Percentiles rank a stretch among this genome's conserved stretches.
phyloP scores from a whole-genome alignment of 768 basidiomycete genomes.

The Rubroboletus satanas region DNA sequence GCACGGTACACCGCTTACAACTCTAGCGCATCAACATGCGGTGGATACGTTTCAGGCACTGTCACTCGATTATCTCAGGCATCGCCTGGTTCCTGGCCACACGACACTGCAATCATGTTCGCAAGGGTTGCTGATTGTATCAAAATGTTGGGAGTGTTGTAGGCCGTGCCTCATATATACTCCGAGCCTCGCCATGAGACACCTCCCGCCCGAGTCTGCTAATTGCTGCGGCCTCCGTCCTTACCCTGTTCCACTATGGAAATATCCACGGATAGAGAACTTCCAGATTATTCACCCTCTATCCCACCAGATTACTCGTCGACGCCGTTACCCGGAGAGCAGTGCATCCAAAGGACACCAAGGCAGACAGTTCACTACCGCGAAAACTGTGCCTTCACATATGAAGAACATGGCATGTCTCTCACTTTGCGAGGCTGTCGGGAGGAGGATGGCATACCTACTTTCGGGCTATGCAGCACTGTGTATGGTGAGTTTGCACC shows the following conservation, averaged over 20 bases:
- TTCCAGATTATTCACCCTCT: constrained; percentile 56
- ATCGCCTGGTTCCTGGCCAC: constrained; percentile 18
- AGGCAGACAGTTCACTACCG: neutral
- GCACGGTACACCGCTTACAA: constrained; percentile 6
- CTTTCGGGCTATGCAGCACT: constrained; percentile 29
- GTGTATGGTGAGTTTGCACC: constrained; percentile 30
- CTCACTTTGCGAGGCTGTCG: constrained; percentile 31
- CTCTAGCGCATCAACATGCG: neutral
- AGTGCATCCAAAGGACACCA: constrained; percentile 48
- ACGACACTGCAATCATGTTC: constrained; percentile 11
- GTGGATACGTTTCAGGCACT: constrained; percentile 7
- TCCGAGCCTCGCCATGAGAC: neutral
- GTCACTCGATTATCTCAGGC: constrained; percentile 9
- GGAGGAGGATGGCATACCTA: constrained; percentile 28
- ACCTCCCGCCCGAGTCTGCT: neutral
- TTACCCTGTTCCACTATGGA: constrained; percentile 12
- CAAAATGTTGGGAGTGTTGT: constrained; percentile 2
- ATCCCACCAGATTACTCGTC: constrained; percentile 56
- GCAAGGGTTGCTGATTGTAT: neutral
- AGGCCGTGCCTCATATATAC: constrained; percentile 24
- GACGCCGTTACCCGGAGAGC: constrained; percentile 50
- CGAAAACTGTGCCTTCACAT: constrained; percentile 29
- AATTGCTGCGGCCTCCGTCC: constrained; percentile 1
- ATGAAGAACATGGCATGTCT: constrained; percentile 29
- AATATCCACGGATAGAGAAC: constrained; percentile 5